phyloP scores from a whole-genome alignment of 2,329 filamentous ascomycete species.

The Neofusicoccum sp. region DNA sequence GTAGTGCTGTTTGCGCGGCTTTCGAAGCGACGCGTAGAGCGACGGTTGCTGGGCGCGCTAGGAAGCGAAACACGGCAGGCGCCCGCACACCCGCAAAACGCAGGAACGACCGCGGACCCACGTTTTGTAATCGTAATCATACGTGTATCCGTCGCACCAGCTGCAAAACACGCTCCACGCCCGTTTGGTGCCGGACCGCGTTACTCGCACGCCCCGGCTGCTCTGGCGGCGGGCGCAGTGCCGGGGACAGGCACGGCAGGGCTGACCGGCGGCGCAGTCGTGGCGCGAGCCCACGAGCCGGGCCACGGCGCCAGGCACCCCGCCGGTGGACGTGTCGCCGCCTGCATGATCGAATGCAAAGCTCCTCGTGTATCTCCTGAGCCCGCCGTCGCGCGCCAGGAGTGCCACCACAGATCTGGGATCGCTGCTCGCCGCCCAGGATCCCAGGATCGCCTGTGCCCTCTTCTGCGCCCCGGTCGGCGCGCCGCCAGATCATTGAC shows the following conservation, averaged over 20 bases:
- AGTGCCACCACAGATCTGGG: constrained; percentile 17
- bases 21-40: background rate
- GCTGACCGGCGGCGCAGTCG: background rate
- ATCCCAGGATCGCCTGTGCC: constrained; percentile 11
- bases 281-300: background rate
- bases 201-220: too few relatives aligned
- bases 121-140: too few relatives aligned
- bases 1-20: background rate
- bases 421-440: background rate
- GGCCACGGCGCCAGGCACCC: background rate
- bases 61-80: too few relatives aligned
- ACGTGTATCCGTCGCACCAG: too few relatives aligned
- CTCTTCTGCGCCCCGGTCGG: constrained; percentile 7
- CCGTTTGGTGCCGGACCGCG: too few relatives aligned
- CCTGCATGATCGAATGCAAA: constrained; percentile 17
- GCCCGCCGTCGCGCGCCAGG: constrained; percentile 6
- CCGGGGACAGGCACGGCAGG: background rate
- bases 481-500: constrained; percentile 15
- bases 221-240: too few relatives aligned
- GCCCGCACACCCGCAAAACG: too few relatives aligned
- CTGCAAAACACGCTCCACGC: too few relatives aligned
- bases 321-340: constrained; percentile 7
- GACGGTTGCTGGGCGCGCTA: too few relatives aligned
- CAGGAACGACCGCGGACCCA: too few relatives aligned
- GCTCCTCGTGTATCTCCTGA: constrained; percentile 18